Percentiles rank a stretch among this genome's conserved stretches.
These are phyloP conservation scores for Neopestalotiopsis sp. DNA, from an alignment of 2,329 filamentous ascomycete genomes.

Conservation along the genomic window DNA sequence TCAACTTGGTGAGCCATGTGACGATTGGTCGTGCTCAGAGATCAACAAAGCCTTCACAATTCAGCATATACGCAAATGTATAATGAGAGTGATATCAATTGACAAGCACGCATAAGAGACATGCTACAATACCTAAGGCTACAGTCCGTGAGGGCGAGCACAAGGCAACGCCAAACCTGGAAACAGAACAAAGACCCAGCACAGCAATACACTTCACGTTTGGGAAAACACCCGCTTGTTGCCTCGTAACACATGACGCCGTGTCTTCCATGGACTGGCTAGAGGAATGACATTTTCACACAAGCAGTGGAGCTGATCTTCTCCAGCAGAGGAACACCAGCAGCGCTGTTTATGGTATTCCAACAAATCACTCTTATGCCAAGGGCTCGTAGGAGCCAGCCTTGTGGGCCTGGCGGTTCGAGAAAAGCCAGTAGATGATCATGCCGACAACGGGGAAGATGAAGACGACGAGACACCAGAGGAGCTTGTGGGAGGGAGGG, in stretches of 20 bases:
- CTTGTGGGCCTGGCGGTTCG: constrained; percentile 63
- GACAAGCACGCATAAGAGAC: background rate
- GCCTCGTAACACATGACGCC: background rate
- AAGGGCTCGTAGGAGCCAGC: constrained; percentile 61
- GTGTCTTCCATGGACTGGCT: background rate
- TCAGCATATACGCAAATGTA: background rate
- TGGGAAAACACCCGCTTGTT: background rate
- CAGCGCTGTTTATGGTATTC: background rate
- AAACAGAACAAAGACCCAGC: background rate
- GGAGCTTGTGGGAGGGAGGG: constrained; percentile 59
- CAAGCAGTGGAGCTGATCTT: background rate
- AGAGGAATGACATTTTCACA: background rate
- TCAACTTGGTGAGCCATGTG: background rate
- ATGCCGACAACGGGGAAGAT: constrained; percentile 68
- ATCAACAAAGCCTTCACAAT: background rate
- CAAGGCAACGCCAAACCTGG: background rate
- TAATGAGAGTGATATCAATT: background rate
- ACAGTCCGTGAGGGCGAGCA: background rate
- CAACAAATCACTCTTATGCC: constrained; percentile 24
- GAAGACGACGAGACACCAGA: constrained; percentile 69
- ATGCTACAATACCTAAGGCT: background rate
- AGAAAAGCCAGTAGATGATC: constrained; percentile 69
- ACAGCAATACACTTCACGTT: background rate
- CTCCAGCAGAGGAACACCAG: background rate
- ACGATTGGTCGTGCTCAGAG: background rate